Evolutionary conservation across 768 basidiomycete genomes (phyloP).

Genomic region (Dioszegia crocea): DNA sequence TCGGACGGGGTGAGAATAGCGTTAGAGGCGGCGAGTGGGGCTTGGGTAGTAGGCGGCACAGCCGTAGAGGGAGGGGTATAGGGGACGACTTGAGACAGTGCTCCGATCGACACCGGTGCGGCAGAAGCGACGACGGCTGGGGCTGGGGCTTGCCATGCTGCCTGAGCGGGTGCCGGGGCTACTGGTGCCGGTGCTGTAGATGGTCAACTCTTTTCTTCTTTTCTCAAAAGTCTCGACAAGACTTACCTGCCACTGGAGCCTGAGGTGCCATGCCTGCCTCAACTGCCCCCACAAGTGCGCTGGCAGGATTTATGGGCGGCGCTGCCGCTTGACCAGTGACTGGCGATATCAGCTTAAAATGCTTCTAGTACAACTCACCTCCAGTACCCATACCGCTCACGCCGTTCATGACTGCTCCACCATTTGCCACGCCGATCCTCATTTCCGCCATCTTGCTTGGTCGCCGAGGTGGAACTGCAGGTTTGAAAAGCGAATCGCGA

Average conservation of each 20-base stretch:
- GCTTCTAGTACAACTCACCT: neutral
- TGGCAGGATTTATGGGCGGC: neutral
- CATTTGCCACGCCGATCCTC: constrained; percentile 5
- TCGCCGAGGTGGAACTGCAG: neutral
- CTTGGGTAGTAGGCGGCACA: neutral
- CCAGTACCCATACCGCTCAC: constrained; percentile 7
- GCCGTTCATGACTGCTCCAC: neutral
- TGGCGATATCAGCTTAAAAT: neutral
- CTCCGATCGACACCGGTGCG: neutral
- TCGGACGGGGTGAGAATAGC: neutral
- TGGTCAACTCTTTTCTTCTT: neutral
- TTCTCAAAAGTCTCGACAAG: neutral
- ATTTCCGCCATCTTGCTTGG: constrained; percentile 6
- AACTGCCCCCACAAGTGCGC: neutral
- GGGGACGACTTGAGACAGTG: neutral
- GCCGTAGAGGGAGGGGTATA: constrained; percentile 3
- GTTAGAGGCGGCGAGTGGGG: neutral
- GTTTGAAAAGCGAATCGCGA: neutral
- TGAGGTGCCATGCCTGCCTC: neutral
- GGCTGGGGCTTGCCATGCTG: neutral
- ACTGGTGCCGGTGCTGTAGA: neutral
- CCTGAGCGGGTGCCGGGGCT: neutral
- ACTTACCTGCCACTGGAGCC: neutral
- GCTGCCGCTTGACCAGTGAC: neutral
- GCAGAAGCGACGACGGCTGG: neutral